These are phyloP conservation scores for Fagopyrum esculentum DNA, from an alignment of 148 eudicot species.

Conservation along the genomic window DNA sequence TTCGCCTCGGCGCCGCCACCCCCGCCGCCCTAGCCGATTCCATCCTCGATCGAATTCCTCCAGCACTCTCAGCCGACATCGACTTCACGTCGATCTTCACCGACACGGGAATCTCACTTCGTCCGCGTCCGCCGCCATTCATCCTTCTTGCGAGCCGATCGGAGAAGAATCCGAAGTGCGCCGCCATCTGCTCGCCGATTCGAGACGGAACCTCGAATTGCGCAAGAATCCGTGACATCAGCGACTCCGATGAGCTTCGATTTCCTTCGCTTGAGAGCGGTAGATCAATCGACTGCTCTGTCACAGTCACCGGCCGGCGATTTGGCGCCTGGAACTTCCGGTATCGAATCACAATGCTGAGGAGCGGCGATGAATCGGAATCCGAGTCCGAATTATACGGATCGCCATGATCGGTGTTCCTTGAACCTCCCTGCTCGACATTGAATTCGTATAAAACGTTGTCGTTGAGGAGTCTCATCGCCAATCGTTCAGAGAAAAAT, in stretches of 20 bases:
- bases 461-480: constrained; percentile 19
- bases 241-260: not conserved
- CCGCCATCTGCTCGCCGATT: constrained; percentile 8
- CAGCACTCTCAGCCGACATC: constrained; percentile 13
- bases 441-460: constrained; percentile 20
- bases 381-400: not conserved
- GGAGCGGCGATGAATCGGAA: not conserved
- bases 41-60: constrained; percentile 16
- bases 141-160: constrained; percentile 14
- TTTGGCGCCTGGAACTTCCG: constrained; percentile 3
- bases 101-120: constrained; percentile 12
- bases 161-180: constrained; percentile 20
- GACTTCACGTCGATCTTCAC: constrained; percentile 22
- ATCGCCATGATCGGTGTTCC: not conserved
- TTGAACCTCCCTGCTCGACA: constrained; percentile 4
- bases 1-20: constrained; percentile 2
- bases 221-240: constrained; percentile 13
- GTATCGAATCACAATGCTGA: constrained; percentile 11
- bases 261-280: not conserved
- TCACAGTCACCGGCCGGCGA: constrained; percentile 2
- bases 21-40: constrained; percentile 11
- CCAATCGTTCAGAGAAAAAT: not conserved
- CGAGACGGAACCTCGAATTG: constrained; percentile 17
- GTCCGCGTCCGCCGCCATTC: not conserved
- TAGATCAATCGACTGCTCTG: constrained; percentile 4